Conservation (phyloP, 768 basidiomycete species). For the Tylopilus subfusipes region DNA sequence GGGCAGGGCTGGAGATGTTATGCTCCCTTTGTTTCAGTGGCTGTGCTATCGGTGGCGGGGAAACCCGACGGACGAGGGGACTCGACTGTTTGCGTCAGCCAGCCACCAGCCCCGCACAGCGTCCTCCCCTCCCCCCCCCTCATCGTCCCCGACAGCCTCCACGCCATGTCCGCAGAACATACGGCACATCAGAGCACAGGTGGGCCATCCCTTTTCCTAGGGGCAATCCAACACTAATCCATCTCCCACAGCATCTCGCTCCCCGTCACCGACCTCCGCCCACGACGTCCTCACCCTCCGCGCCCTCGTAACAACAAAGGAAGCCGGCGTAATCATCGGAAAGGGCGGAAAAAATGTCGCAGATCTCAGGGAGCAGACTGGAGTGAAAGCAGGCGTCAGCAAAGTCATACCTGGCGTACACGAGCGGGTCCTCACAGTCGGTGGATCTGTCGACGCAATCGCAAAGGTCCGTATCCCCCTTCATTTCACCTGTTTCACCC, state of each 20-base stretch:
- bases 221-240: constrained; percentile 32
- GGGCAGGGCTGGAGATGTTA: constrained; percentile 18
- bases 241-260: constrained; percentile 67
- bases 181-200: constrained; percentile 54
- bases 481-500: neutral
- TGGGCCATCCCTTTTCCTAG: constrained; percentile 29
- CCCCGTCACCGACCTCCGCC: constrained; percentile 59
- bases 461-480: constrained; percentile 61
- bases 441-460: constrained; percentile 88
- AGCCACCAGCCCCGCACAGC: constrained; percentile 9
- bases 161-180: constrained; percentile 64
- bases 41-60: constrained; percentile 33
- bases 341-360: constrained; percentile 98
- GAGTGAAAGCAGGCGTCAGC: constrained; percentile 98
- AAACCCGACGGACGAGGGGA: constrained; percentile 21
- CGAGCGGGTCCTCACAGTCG: constrained; percentile 94
- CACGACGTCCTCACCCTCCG: constrained; percentile 84
- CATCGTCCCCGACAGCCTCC: constrained; percentile 29
- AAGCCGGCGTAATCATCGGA: constrained; percentile 96
- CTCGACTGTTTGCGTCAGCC: constrained; percentile 17
- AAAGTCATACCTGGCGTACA: constrained; percentile 98
- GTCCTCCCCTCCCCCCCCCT: constrained; percentile 13
- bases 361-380: constrained; percentile 90
- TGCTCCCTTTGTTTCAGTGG: constrained; percentile 16
- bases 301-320: constrained; percentile 94